A percentile compares a stretch with the other conserved stretches of the same genome.
These are phyloP conservation scores for Boletus vermiculosoides DNA, from an alignment of 768 basidiomycete species.

Conservation along the genomic window DNA sequence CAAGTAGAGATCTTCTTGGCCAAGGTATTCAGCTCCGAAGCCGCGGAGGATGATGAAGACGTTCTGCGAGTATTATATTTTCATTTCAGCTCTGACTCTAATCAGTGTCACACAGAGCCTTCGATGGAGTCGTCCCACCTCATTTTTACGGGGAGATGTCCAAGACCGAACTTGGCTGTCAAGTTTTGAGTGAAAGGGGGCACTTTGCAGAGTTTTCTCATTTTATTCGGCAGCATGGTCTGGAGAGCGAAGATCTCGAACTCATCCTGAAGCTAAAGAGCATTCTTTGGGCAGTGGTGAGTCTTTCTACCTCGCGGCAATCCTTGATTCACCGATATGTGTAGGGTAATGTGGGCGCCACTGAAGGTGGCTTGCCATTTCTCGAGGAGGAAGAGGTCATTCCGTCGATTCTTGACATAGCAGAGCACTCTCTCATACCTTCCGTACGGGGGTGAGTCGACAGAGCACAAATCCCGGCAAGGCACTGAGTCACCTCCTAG, in stretches of 20 bases:
- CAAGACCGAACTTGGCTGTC: constrained; percentile 93
- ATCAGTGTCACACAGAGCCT: constrained; percentile 44
- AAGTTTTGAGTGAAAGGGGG: constrained; percentile 84
- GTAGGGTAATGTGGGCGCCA: constrained; percentile 93
- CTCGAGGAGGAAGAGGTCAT: constrained; percentile 95
- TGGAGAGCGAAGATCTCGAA: constrained; percentile 80
- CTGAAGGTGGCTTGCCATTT: constrained; percentile 88
- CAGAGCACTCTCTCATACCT: constrained; percentile 83
- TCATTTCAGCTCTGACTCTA: not conserved
- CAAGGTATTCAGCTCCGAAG: constrained; percentile 61
- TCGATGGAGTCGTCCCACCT: constrained; percentile 85
- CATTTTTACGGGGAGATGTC: constrained; percentile 99
- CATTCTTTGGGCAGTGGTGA: constrained; percentile 93
- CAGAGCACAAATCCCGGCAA: not conserved
- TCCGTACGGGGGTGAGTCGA: constrained; percentile 87
- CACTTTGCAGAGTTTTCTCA: constrained; percentile 91
- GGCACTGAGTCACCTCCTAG: constrained; percentile 41
- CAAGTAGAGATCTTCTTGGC: constrained; percentile 91
- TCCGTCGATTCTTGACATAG: constrained; percentile 85
- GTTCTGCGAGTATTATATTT: constrained; percentile 41
- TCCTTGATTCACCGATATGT: not conserved
- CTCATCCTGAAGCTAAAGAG: constrained; percentile 91
- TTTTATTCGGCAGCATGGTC: constrained; percentile 83
- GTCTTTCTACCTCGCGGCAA: constrained; percentile 30
- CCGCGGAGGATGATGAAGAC: constrained; percentile 67